Base-by-base conservation (phyloP, 305 asterid genomes). In the Rubia tinctorum region DNA sequence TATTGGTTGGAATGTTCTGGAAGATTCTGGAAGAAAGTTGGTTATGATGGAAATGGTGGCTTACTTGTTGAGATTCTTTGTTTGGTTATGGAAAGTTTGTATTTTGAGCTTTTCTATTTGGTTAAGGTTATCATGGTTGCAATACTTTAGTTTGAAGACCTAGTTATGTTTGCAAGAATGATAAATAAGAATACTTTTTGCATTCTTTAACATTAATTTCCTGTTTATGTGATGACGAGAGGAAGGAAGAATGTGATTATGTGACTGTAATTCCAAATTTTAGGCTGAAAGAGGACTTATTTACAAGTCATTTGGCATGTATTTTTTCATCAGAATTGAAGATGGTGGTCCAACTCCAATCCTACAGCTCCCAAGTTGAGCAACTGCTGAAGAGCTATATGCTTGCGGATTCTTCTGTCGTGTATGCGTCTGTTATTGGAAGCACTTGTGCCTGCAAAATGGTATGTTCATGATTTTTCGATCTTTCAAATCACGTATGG, bases 401-500 rank as follows among this genome's bases (percentile, higher is more conserved):
- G 53, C 79, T 86, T 44, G 89, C 86, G 22, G 90, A 88, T 78
- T 78, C 78, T 75, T 81, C 69, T 64, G 14, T 85, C 68, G 55
- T 84, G 72, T 88, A 75, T 55, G 72, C 92, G 25, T 87, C 97
- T 53, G 77, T 87, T 74, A 73, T 87, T 86, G 74, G 84, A 39
- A 89, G 93, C 65, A 80, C 88, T 68, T 71, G 86, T 60, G 88
- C 90, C n/a, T 89, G 93, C 91, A 91, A 91, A 79, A 76, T 78
- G 88, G 97, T 91, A 88, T 40, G 77, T 18, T 68, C 56, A 9
- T 49, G 47, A 17, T 64, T 37, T 15, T 20, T 34, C 68, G 10
- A 15, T 15, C 15, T n/a, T 25, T 66, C 6, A 27, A 25, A 11
- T 61, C 40, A 61, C 42, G 13, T 25, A 4, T 15, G 34, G 1